phyloP scores from a whole-genome alignment of 2,329 filamentous ascomycete genomes.

The Aureobasidium subglaciale region DNA sequence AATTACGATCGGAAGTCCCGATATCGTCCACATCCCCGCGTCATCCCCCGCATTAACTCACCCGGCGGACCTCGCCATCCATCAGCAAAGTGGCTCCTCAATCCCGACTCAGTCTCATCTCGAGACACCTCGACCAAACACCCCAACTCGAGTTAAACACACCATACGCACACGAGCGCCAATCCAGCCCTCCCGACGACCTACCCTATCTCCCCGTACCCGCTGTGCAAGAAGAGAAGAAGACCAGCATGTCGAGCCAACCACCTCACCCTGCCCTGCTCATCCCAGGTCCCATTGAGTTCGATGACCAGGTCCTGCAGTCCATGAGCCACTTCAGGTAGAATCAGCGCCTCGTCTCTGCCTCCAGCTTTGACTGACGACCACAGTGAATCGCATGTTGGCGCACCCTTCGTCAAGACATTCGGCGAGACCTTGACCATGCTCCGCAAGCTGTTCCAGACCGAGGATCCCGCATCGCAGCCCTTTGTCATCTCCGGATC shows the following conservation, averaged over 20 bases:
- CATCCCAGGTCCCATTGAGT: slow-evolving; percentile 96
- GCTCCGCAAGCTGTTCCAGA: slow-evolving; percentile 91
- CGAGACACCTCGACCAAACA: slow-evolving; percentile 52
- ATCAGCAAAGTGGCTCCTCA: slow-evolving; percentile 12
- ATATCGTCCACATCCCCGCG: slow-evolving; percentile 3
- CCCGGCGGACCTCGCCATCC: slow-evolving; percentile 4
- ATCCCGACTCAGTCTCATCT: slow-evolving; percentile 51
- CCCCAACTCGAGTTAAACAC: slow-evolving; percentile 55
- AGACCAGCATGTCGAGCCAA: slow-evolving; percentile 50
- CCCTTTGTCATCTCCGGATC: slow-evolving; percentile 92
- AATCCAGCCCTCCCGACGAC: slow-evolving; percentile 46
- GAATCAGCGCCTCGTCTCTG: slow-evolving; percentile 22
- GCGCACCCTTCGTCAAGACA: slow-evolving; percentile 75
- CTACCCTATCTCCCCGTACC: slow-evolving; percentile 35
- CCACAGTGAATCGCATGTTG: slow-evolving; percentile 84
- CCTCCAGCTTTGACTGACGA: not conserved
- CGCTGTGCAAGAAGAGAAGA: slow-evolving; percentile 23
- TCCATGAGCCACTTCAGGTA: slow-evolving; percentile 94
- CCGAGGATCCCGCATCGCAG: slow-evolving; percentile 71
- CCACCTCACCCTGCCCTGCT: slow-evolving; percentile 65
- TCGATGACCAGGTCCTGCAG: slow-evolving; percentile 91
- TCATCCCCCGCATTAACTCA: slow-evolving; percentile 1
- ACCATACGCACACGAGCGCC: slow-evolving; percentile 55
- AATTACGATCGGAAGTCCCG: not conserved
- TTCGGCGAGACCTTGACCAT: slow-evolving; percentile 87